A percentile compares a stretch with the other conserved stretches of the same genome.
Conservation (phyloP, 371 early-diverging fungal genomes). For the Gilbertella persicaria region DNA sequence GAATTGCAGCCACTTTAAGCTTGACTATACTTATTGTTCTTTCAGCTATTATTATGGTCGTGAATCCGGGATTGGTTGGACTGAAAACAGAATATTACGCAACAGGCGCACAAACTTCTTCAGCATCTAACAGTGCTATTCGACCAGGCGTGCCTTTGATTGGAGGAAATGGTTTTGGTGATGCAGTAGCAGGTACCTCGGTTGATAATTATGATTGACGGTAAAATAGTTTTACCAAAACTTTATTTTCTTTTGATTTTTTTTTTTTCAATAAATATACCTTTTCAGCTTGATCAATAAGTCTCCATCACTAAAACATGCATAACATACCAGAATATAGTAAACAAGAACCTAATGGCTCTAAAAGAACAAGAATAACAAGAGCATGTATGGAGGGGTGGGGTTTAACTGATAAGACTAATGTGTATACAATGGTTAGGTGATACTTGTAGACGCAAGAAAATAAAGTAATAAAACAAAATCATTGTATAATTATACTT, state of each 20-base stretch:
- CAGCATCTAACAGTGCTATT: conserved; percentile 26
- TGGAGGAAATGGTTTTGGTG: conserved; percentile 34
- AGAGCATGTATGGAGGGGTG: conserved; percentile 38
- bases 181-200: conserved; percentile 34
- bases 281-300: conserved; percentile 1
- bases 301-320: not conserved
- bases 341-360: not conserved
- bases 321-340: not conserved
- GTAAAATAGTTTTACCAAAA: not conserved
- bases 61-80: conserved; percentile 39
- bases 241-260: not conserved
- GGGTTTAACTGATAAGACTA: not conserved
- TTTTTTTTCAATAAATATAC: not conserved
- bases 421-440: conserved; percentile 25
- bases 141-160: conserved; percentile 46
- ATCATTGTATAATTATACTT: not conserved
- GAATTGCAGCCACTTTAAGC: conserved; percentile 40
- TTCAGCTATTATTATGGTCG: conserved; percentile 34
- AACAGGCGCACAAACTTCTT: conserved; percentile 36
- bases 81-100: conserved; percentile 25
- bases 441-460: conserved; percentile 50
- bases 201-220: not conserved
- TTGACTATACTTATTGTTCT: conserved; percentile 29
- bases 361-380: conserved; percentile 32
- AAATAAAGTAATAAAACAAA: conserved; percentile 35